A percentile compares a stretch with the other conserved stretches of the same genome.
phyloP scores from a whole-genome alignment of 345 rosid genomes.

The Schrenkiella parvula region DNA sequence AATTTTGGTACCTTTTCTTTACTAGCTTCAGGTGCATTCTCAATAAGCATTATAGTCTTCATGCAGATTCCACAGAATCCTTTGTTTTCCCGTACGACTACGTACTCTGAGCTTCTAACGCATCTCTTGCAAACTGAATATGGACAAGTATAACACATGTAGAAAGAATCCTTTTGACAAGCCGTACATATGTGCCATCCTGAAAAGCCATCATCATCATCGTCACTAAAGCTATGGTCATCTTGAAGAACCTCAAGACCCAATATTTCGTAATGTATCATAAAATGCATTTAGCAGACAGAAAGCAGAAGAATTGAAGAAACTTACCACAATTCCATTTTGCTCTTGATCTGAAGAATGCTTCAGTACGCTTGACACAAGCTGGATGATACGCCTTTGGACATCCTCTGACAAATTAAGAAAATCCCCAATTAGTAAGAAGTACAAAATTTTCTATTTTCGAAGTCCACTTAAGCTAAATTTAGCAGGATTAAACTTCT shows the following conservation, averaged over 20 bases:
- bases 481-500: background rate
- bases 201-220: conserved; percentile 32
- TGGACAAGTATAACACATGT: conserved; percentile 95
- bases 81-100: conserved; percentile 68
- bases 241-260: background rate
- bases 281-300: background rate
- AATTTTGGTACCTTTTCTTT: conserved; percentile 30
- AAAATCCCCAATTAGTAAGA: background rate
- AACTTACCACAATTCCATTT: conserved; percentile 95
- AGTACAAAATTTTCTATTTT: background rate
- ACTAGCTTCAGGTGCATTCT: conserved; percentile 46
- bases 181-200: conserved; percentile 95
- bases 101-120: conserved; percentile 75
- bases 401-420: conserved; percentile 63
- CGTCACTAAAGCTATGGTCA: background rate
- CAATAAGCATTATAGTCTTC: conserved; percentile 86
- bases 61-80: conserved; percentile 89
- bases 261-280: background rate
- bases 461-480: background rate
- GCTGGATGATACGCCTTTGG: conserved; percentile 94
- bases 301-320: background rate
- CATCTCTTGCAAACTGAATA: conserved; percentile 93
- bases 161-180: conserved; percentile 77
- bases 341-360: conserved; percentile 78
- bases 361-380: conserved; percentile 86